phyloP scores from a whole-genome alignment of 176 grass and related monocot species.

The Cocos nucifera region DNA sequence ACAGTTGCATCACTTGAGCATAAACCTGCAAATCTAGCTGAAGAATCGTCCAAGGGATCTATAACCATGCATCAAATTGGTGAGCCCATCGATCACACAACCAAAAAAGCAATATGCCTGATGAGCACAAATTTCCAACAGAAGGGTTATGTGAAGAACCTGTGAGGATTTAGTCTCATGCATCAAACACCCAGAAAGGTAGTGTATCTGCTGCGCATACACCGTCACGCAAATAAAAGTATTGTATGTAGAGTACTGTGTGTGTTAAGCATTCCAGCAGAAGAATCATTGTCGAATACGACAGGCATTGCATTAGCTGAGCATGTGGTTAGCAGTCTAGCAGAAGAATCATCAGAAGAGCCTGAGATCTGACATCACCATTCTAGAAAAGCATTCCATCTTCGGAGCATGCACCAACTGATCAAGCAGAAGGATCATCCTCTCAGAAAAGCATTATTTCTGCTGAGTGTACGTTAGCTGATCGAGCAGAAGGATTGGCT shows the following conservation, averaged over 20 bases:
- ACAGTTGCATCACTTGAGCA: conserved; percentile 6
- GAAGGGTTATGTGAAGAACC: conserved; percentile 1
- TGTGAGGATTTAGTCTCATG: conserved; percentile 2
- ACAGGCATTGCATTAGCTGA: no score
- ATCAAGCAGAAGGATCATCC: neutral
- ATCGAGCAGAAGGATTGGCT: neutral
- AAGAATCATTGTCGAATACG: no score
- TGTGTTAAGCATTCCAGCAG: no score
- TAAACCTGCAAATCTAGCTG: conserved; percentile 4
- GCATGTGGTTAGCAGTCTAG: neutral
- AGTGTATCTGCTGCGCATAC: neutral
- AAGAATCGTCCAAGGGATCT: conserved; percentile 29
- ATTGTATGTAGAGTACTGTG: no score
- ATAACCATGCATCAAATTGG: conserved; percentile 53
- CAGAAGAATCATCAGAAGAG: conserved; percentile 2
- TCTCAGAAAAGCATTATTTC: no score
- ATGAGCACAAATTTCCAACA: conserved; percentile 13
- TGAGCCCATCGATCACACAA: conserved; percentile 39
- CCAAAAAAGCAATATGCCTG: conserved; percentile 24
- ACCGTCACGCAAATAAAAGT: no score
- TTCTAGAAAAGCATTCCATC: neutral
- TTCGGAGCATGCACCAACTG: neutral
- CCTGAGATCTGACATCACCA: neutral
- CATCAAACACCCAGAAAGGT: neutral
- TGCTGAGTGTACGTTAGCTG: neutral